Conservation (phyloP, 164 flowering plant species). For the Platanus orientalis region DNA sequence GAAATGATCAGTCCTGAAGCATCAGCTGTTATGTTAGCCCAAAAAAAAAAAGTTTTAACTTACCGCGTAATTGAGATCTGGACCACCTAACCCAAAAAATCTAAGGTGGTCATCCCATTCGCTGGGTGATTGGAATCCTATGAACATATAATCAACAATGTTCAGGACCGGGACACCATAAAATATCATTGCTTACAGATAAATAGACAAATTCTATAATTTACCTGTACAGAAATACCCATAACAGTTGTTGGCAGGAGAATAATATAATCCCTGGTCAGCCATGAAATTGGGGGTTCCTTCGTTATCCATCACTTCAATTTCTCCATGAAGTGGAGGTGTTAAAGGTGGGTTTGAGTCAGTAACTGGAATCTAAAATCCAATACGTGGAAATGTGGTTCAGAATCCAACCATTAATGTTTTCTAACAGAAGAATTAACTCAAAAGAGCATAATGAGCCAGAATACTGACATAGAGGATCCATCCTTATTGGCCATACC, state of each 20-base stretch:
- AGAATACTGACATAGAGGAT: no score
- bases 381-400: no score
- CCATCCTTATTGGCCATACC: no score
- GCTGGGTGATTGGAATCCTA: slow-evolving; percentile 68
- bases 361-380: no score
- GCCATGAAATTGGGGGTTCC: slow-evolving; percentile 59
- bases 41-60: slow-evolving; percentile 15
- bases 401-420: no score
- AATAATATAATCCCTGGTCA: slow-evolving; percentile 70
- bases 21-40: neutral
- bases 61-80: slow-evolving; percentile 62
- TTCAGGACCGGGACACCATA: neutral
- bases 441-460: no score
- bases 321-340: slow-evolving; percentile 36
- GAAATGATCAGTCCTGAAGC: neutral
- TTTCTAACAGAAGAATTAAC: no score
- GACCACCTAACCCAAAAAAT: slow-evolving; percentile 74
- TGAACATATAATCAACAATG: slow-evolving; percentile 7
- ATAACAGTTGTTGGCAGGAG: slow-evolving; percentile 58
- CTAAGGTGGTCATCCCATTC: slow-evolving; percentile 81
- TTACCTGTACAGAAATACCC: slow-evolving; percentile 91
- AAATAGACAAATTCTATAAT: neutral
- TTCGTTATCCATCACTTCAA: slow-evolving; percentile 61
- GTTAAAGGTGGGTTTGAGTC: neutral
- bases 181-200: neutral